Evolutionary conservation across 2,329 filamentous ascomycete species (phyloP).

Genomic region (Catunica adiposa): DNA sequence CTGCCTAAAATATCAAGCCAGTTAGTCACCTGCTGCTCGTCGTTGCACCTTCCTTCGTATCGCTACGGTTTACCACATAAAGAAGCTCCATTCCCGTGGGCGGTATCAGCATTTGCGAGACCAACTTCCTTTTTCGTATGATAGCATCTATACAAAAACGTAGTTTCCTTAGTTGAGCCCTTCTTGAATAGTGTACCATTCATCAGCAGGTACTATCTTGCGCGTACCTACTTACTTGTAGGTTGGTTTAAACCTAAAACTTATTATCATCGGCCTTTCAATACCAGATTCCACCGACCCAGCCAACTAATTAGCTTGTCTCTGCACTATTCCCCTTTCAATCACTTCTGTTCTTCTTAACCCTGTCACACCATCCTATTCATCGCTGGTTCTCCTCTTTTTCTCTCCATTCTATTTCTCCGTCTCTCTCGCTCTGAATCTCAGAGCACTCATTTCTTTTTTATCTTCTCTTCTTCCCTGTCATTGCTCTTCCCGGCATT

Average conservation of each 20-base stretch:
- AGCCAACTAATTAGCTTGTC: neutral
- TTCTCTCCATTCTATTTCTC: neutral
- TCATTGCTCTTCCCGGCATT: neutral
- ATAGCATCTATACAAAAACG: neutral
- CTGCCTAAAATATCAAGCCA: neutral
- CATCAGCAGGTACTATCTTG: no score
- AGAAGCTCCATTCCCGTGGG: neutral
- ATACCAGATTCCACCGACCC: neutral
- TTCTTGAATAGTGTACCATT: no score
- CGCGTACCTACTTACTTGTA: no score
- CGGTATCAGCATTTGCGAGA: neutral
- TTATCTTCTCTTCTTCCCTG: neutral
- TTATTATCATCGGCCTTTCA: no score
- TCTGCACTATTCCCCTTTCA: neutral
- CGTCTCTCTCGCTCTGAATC: neutral
- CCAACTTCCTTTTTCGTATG: neutral
- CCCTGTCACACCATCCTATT: neutral
- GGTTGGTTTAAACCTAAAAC: no score
- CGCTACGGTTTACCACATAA: neutral
- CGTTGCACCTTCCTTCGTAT: neutral
- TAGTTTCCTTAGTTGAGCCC: no score
- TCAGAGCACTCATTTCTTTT: neutral
- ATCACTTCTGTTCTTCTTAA: neutral
- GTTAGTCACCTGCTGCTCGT: neutral
- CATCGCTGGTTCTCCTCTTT: slow-evolving; percentile 3